Evolutionary conservation across 768 basidiomycete species (phyloP).

Genomic region (Agrocybe praecox): DNA sequence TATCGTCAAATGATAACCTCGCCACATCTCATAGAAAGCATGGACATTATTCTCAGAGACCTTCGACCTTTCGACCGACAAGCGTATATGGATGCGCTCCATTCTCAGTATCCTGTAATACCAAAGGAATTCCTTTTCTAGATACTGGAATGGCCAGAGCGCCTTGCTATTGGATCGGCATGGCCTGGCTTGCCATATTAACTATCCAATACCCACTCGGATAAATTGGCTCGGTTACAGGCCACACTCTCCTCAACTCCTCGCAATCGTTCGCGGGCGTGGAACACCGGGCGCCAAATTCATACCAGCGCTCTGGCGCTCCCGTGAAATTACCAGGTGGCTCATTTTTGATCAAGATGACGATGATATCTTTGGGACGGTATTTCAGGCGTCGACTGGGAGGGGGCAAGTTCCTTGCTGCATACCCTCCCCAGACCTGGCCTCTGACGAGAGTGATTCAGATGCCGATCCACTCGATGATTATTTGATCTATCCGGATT

Average conservation of each 20-base stretch:
- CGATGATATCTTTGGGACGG: not conserved
- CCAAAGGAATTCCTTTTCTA: conserved; percentile 10
- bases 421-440: not conserved
- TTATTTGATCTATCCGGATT: not conserved
- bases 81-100: not conserved
- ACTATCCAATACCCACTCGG: not conserved
- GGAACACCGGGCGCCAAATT: not conserved
- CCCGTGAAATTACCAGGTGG: not conserved
- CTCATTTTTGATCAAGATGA: not conserved
- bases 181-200: conserved; percentile 10
- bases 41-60: not conserved
- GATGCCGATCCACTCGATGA: no score
- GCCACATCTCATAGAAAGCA: not conserved
- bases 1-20: not conserved
- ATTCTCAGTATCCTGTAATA: not conserved
- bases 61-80: not conserved
- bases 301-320: not conserved
- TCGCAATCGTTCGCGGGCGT: not conserved
- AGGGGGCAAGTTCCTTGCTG: not conserved
- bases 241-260: not conserved
- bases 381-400: not conserved
- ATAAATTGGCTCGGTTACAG: not conserved
- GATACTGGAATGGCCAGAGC: conserved; percentile 11
- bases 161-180: not conserved
- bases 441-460: not conserved